Conservation (phyloP, 164 flowering plant species). For the Taxillus chinensis region DNA sequence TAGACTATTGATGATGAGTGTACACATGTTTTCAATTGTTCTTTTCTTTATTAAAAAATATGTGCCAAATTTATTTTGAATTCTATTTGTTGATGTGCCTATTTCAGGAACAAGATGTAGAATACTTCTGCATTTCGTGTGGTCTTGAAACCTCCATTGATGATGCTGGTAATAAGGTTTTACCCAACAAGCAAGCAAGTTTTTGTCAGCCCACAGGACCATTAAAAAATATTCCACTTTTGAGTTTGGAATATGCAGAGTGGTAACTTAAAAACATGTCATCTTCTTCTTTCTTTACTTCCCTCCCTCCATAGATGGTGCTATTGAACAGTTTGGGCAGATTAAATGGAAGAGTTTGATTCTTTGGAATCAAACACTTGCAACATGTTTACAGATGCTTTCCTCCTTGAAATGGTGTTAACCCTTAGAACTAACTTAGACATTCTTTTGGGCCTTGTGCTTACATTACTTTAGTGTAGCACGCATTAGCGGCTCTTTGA, state of each 20-base stretch:
- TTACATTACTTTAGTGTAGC: no score
- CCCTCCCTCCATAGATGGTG: no score
- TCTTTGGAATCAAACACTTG: no score
- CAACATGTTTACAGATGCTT: no score
- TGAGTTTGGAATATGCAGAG: slow-evolving; percentile 29
- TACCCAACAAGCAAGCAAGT: slow-evolving; percentile 64
- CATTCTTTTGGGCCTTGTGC: no score
- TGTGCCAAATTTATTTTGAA: neutral
- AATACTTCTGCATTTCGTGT: slow-evolving; percentile 61
- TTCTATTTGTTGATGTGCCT: slow-evolving; percentile 3
- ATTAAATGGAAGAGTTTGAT: no score
- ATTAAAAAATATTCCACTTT: slow-evolving; percentile 26
- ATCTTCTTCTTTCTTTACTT: no score
- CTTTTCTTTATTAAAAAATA: neutral
- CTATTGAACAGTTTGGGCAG: no score
- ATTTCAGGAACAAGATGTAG: slow-evolving; percentile 63
- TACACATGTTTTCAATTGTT: slow-evolving; percentile 8
- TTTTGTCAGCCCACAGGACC: slow-evolving; percentile 46
- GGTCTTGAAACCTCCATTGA: slow-evolving; percentile 53
- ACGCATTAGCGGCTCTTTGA: no score
- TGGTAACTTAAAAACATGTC: slow-evolving; percentile 14
- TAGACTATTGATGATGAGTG: slow-evolving; percentile 65
- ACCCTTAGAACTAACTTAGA: no score
- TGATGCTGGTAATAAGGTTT: slow-evolving; percentile 45
- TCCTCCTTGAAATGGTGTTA: no score